Base-by-base conservation (phyloP, 441 rosid species). In the Gossypium davidsonii region DNA sequence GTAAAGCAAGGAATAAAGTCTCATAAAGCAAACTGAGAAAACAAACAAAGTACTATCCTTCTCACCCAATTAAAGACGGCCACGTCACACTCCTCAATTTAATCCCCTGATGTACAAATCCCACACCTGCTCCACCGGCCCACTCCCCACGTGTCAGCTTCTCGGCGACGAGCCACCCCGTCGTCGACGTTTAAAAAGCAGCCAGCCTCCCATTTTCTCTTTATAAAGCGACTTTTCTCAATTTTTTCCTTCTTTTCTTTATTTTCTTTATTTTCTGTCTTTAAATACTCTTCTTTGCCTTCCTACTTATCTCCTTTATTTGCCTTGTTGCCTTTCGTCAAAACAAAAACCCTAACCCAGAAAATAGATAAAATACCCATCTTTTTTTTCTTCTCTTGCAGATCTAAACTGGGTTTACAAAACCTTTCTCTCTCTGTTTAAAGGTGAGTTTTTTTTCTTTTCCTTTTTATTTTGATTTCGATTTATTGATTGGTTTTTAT, bases 361-460 rank as follows among this genome's bases (percentile, higher is more conserved):
- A 62, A 61, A 46, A 11, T 15, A 26, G 37, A 21, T 18, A 21
- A 26, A 53, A 14, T 12, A 14, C 14, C 44, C 53, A 4, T 53
- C 25, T 20, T 7, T 20, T 66, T 70, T 17, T 23, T 18, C 17
- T 74, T 73, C 39, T 76, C 51, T 66, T 49, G 52, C 79, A 67
- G 84, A 83, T 80, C 85, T 74, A 73, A 52, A 28, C 67, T 63
- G 61, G 73, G 66, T 70, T 73, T 57, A 18, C 21, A 5, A 55
- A 28, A 56, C 25, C 3, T n/a, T 4, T 73, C 51, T 79, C 59
- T 39, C 25, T 53, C 66, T 71, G 26, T 71, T 46, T 39, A 39
- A 42, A 66, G 91, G 91, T 86, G 82, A 86, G 87, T 81, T 67
- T 69, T 74, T 8, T 11, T 7, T 20, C 42, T 63, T 1, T 49